Percentiles rank a stretch among this genome's conserved stretches.
These are phyloP conservation scores for Trichoderma sp. DNA, from an alignment of 2,329 filamentous ascomycete genomes.

Conservation along the genomic window DNA sequence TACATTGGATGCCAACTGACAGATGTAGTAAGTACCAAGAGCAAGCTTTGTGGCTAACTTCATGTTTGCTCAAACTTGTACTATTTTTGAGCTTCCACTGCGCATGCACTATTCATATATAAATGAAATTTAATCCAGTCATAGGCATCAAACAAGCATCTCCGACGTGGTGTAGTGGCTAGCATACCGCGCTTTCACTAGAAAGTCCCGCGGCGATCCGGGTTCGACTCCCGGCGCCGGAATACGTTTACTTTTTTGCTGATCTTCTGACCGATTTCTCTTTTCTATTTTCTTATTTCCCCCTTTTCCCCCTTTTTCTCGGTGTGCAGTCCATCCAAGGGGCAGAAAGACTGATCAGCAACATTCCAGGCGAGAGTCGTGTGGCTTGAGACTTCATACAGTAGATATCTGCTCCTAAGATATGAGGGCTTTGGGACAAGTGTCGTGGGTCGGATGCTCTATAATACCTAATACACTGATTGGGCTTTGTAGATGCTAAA, in stretches of 20 bases:
- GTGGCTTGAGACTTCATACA: neutral
- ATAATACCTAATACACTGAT: neutral
- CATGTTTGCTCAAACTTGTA: neutral
- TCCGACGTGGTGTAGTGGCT: slow-evolving; percentile 21
- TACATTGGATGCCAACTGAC: neutral
- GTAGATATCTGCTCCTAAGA: neutral
- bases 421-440: neutral
- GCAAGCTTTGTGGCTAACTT: neutral
- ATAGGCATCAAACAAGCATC: slow-evolving; percentile 2
- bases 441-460: neutral
- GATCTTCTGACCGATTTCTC: no score
- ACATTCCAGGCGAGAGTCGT: neutral
- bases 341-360: neutral
- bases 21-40: neutral
- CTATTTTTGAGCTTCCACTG: accelerated
- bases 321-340: neutral
- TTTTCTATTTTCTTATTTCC: neutral
- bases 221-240: slow-evolving; percentile 21
- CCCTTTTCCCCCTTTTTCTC: no score
- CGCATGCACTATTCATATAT: neutral
- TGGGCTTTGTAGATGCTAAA: neutral
- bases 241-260: slow-evolving; percentile 8
- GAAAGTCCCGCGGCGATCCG: slow-evolving; percentile 19
- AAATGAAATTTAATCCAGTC: neutral
- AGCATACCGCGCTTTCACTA: slow-evolving; percentile 20